These are phyloP conservation scores for Priceomyces medius DNA, from an alignment of 805 yeast genomes.

Conservation along the genomic window DNA sequence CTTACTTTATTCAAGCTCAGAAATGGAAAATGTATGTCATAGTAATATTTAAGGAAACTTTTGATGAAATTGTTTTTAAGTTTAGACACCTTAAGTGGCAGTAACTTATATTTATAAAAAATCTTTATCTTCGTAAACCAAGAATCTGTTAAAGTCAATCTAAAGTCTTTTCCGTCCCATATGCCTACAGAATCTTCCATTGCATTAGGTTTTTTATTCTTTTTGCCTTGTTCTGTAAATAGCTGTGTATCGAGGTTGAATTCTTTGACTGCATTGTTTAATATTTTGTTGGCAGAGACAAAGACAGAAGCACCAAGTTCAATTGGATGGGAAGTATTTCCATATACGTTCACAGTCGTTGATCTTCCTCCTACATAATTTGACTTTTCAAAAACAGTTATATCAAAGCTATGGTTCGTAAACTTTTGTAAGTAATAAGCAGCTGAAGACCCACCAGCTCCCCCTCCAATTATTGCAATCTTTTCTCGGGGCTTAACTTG, in stretches of 20 bases:
- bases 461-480: constrained; percentile 50
- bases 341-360: constrained; percentile 25
- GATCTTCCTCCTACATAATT: constrained; percentile 47
- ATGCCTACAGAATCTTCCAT: constrained; percentile 20
- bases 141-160: constrained; percentile 3
- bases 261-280: constrained; percentile 34
- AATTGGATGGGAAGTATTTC: constrained; percentile 15
- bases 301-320: constrained; percentile 51
- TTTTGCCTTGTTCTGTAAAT: not conserved
- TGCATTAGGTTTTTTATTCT: constrained; percentile 8
- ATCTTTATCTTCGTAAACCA: constrained; percentile 16
- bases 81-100: constrained; percentile 20
- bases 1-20: constrained; percentile 17
- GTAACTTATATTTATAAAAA: constrained; percentile 25
- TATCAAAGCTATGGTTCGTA: constrained; percentile 29
- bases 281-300: constrained; percentile 37
- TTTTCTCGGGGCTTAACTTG: constrained; percentile 7
- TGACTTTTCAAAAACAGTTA: constrained; percentile 42
- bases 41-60: constrained; percentile 29
- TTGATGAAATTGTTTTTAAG: constrained; percentile 18
- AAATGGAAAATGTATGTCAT: constrained; percentile 37
- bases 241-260: constrained; percentile 26
- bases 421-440: constrained; percentile 45
- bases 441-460: constrained; percentile 51
- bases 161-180: constrained; percentile 35